Percentiles rank a stretch among this genome's conserved stretches.
Conservation (phyloP, 2,329 filamentous ascomycete species). For the Colletotrichum godetiae region DNA sequence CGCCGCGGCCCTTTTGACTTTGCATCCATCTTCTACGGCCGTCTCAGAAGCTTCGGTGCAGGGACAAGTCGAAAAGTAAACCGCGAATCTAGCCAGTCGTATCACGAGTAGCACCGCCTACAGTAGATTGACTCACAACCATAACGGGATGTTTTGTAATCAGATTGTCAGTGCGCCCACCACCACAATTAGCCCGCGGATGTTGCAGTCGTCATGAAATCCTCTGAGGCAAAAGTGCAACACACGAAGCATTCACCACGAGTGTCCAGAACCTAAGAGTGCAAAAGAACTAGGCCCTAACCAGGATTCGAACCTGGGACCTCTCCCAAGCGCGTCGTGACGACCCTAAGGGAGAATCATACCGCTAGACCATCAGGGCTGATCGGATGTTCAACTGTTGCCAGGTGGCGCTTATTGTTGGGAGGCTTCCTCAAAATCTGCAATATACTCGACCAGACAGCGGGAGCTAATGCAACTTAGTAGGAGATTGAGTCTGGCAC, state of each 20-base stretch:
- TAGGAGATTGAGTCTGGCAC: background rate
- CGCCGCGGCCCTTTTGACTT: background rate
- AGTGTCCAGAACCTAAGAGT: background rate
- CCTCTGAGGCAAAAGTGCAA: background rate
- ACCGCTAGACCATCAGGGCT: slow-evolving; percentile 36
- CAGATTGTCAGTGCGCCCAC: background rate
- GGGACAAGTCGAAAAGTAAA: background rate
- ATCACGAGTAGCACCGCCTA: background rate
- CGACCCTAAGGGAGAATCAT: slow-evolving; percentile 36
- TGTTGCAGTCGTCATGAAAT: background rate
- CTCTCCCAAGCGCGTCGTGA: slow-evolving; percentile 11
- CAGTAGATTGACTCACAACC: background rate
- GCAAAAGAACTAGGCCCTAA: slow-evolving; percentile 27
- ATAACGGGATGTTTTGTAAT: background rate
- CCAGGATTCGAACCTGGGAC: slow-evolving; percentile 36
- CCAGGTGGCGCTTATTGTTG: background rate
- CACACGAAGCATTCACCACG: background rate
- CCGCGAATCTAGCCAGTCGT: background rate
- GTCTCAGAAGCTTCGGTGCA: background rate
- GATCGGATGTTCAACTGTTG: background rate
- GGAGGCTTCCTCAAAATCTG: fast-evolving
- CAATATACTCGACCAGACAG: background rate
- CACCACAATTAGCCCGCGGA: background rate
- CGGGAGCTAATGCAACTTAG: background rate
- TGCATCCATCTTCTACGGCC: background rate